These are phyloP conservation scores for Viridothelium virens DNA, from an alignment of 495 filamentous ascomycete species.

Conservation along the genomic window DNA sequence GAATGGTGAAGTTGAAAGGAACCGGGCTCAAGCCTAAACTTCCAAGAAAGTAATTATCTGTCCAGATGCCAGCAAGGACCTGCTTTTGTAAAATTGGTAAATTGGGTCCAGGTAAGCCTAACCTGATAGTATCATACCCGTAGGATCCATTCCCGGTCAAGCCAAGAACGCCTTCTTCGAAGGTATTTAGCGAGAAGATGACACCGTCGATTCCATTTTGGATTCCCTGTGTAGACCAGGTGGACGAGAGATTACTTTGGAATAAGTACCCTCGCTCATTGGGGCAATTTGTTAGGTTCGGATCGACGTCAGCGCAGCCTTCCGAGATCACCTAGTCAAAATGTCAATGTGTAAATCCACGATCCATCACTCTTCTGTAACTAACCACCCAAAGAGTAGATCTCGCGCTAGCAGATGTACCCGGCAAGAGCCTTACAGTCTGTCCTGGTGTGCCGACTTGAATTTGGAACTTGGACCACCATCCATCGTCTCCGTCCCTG, in stretches of 20 bases:
- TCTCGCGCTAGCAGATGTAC: constrained; percentile 28
- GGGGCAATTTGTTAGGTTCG: constrained; percentile 24
- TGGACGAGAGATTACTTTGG: constrained; percentile 25
- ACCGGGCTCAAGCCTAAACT: constrained; percentile 26
- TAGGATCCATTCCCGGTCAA: constrained; percentile 29
- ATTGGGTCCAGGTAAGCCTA: constrained; percentile 24
- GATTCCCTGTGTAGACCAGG: constrained; percentile 21
- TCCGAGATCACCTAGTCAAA: constrained; percentile 26
- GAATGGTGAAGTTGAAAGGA: constrained; percentile 30
- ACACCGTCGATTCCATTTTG: background rate
- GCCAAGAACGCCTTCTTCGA: constrained; percentile 20
- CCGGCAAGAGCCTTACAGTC: constrained; percentile 23
- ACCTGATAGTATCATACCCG: constrained; percentile 30
- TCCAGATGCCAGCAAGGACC: constrained; percentile 27
- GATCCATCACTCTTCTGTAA: background rate
- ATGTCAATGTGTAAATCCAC: background rate
- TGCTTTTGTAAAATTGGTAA: constrained; percentile 23
- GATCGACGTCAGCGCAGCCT: constrained; percentile 32
- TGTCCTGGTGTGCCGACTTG: constrained; percentile 36
- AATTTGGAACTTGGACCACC: constrained; percentile 35
- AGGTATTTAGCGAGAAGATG: background rate
- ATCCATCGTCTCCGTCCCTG: constrained; percentile 28
- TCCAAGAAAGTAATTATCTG: constrained; percentile 33
- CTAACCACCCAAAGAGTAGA: constrained; percentile 25
- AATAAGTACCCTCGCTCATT: constrained; percentile 32